Evolutionary conservation across 306 rosid genomes (phyloP).

Genomic region (Begonia fuchsioides): DNA sequence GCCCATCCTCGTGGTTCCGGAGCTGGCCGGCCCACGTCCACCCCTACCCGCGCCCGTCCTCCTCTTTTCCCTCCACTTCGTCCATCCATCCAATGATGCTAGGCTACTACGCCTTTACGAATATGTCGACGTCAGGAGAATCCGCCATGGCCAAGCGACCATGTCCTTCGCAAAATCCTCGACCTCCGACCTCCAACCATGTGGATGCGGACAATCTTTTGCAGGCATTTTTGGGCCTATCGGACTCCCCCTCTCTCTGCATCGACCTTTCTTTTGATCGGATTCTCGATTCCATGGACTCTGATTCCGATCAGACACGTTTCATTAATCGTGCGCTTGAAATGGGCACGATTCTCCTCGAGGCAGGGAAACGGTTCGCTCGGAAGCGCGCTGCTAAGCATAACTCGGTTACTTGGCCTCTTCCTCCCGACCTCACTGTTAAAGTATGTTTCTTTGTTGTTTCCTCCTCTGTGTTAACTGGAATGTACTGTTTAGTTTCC

Average conservation of each 20-base stretch:
- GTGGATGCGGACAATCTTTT: constrained; percentile 24
- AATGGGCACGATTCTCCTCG: constrained; percentile 61
- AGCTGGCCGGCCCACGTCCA: too few relatives aligned
- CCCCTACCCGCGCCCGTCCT: too few relatives aligned
- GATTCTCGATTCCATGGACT: constrained; percentile 45
- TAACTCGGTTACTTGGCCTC: constrained; percentile 69
- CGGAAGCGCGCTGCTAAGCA: constrained; percentile 71
- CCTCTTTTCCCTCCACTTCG: neutral
- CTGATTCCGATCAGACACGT: constrained; percentile 43
- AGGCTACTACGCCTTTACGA: constrained; percentile 49
- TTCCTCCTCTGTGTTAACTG: neutral
- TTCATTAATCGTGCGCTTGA: constrained; percentile 79
- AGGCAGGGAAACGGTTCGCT: constrained; percentile 65
- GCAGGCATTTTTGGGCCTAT: constrained; percentile 37
- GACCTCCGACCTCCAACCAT: constrained; percentile 20
- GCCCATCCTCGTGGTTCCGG: too few relatives aligned
- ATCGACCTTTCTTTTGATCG: constrained; percentile 67
- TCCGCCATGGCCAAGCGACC: constrained; percentile 84
- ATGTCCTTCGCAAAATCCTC: constrained; percentile 77
- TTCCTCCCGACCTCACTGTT: constrained; percentile 89
- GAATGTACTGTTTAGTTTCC: too few relatives aligned
- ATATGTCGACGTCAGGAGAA: constrained; percentile 12
- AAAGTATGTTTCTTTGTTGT: constrained; percentile 22
- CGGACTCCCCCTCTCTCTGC: constrained; percentile 36
- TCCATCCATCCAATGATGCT: constrained; percentile 26